A percentile compares a stretch with the other conserved stretches of the same genome.
Evolutionary conservation across 495 filamentous ascomycete genomes (phyloP).

Genomic region (Aspergillus incahuasiensis): DNA sequence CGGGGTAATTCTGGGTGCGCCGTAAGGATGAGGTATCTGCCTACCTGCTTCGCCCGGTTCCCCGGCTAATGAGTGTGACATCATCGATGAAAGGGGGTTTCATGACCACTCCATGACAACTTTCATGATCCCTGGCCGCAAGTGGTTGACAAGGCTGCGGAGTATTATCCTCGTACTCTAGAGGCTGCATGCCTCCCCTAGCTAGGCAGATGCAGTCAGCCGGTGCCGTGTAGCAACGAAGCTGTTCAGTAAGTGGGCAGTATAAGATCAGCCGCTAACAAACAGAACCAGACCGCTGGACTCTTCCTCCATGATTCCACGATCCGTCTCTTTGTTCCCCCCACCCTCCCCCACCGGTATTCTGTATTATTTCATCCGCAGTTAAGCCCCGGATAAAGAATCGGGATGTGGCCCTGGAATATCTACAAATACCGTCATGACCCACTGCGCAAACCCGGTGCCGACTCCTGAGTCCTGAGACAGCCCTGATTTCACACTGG

Average conservation of each 20-base stretch:
- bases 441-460: slow-evolving; percentile 6
- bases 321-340: slow-evolving; percentile 8
- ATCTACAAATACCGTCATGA: not conserved
- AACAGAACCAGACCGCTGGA: slow-evolving; percentile 29
- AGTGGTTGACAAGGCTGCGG: not conserved
- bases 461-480: not conserved
- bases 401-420: not conserved
- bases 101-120: not conserved
- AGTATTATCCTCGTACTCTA: not conserved
- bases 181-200: not conserved
- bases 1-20: not conserved
- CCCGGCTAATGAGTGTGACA: not conserved
- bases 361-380: not conserved
- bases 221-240: no score
- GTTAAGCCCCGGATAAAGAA: slow-evolving; percentile 1
- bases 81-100: not conserved
- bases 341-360: slow-evolving; percentile 16
- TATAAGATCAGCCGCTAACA: slow-evolving; percentile 23
- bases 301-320: slow-evolving; percentile 4
- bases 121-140: no score
- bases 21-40: not conserved
- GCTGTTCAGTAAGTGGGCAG: not conserved
- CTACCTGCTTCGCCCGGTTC: not conserved
- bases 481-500: not conserved
- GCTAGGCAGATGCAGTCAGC: no score